These are phyloP conservation scores for Aristolochia californica DNA, from an alignment of 164 flowering plant genomes.

Conservation along the genomic window DNA sequence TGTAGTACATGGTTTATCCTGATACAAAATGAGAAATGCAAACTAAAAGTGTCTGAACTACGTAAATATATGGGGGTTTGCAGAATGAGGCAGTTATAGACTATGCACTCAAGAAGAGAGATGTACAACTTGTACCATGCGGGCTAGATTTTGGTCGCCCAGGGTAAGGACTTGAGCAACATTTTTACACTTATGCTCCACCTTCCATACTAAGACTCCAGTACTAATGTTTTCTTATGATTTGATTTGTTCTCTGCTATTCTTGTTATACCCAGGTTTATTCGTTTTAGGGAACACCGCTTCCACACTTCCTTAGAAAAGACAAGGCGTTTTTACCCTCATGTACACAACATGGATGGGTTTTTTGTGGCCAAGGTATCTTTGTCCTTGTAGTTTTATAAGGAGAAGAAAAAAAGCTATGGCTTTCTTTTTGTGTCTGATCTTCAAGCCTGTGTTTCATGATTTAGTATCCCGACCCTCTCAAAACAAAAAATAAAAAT, in stretches of 20 bases:
- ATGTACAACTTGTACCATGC: slow-evolving; percentile 89
- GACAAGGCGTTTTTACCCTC: slow-evolving; percentile 92
- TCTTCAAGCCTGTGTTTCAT: too few species aligned
- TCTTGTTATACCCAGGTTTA: slow-evolving; percentile 35
- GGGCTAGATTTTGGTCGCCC: slow-evolving; percentile 91
- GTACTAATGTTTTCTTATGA: neutral
- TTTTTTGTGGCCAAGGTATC: slow-evolving; percentile 97
- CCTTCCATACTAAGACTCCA: neutral
- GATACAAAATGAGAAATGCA: neutral
- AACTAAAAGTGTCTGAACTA: neutral
- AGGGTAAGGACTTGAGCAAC: slow-evolving; percentile 42
- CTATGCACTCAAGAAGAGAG: slow-evolving; percentile 81
- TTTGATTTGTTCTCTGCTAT: neutral
- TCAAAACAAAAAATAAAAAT: too few species aligned
- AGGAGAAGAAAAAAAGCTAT: neutral
- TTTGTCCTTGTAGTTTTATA: neutral
- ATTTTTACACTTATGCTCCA: neutral
- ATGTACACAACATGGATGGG: slow-evolving; percentile 97
- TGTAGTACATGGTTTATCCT: slow-evolving; percentile 10
- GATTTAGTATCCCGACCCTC: too few species aligned
- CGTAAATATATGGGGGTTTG: slow-evolving; percentile 9
- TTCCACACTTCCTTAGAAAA: slow-evolving; percentile 83
- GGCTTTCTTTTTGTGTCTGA: neutral
- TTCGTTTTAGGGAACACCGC: slow-evolving; percentile 68
- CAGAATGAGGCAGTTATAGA: slow-evolving; percentile 99